phyloP scores from a whole-genome alignment of 805 yeast species.

The Spathaspora hagerdaliae region DNA sequence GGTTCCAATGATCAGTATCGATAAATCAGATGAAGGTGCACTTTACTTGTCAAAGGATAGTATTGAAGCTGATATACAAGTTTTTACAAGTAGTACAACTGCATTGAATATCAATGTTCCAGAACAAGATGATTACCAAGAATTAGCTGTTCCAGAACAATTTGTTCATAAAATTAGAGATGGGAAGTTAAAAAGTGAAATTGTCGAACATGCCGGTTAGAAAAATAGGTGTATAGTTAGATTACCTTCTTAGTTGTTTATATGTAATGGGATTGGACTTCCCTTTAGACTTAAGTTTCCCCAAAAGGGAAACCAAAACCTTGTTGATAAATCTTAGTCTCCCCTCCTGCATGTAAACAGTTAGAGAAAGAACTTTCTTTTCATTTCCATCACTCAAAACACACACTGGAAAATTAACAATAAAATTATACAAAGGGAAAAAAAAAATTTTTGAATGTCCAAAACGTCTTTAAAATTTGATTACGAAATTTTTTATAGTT shows the following conservation, averaged over 20 bases:
- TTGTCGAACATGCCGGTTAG: conserved; percentile 81
- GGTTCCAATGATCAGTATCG: conserved; percentile 81
- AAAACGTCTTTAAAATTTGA: background rate
- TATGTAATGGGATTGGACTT: too few relatives aligned
- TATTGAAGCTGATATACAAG: conserved; percentile 57
- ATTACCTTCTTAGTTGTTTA: too few relatives aligned
- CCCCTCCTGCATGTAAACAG: background rate
- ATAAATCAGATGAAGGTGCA: conserved; percentile 83
- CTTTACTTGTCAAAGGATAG: conserved; percentile 72
- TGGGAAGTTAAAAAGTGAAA: conserved; percentile 63
- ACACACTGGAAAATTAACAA: background rate
- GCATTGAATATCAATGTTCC: conserved; percentile 85
- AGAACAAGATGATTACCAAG: conserved; percentile 67
- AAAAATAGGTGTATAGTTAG: background rate
- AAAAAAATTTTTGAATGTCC: background rate
- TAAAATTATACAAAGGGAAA: too few relatives aligned
- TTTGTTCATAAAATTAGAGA: conserved; percentile 63
- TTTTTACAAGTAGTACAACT: conserved; percentile 82
- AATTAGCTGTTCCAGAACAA: conserved; percentile 89
- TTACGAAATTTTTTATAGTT: too few relatives aligned
- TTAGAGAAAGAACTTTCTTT: background rate
- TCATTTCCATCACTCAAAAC: background rate
- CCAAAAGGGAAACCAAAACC: too few relatives aligned
- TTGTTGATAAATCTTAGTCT: too few relatives aligned
- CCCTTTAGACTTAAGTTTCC: too few relatives aligned